Base-by-base conservation (phyloP, 2,329 filamentous ascomycete species). In the Hypoxylon rubiginosum region DNA sequence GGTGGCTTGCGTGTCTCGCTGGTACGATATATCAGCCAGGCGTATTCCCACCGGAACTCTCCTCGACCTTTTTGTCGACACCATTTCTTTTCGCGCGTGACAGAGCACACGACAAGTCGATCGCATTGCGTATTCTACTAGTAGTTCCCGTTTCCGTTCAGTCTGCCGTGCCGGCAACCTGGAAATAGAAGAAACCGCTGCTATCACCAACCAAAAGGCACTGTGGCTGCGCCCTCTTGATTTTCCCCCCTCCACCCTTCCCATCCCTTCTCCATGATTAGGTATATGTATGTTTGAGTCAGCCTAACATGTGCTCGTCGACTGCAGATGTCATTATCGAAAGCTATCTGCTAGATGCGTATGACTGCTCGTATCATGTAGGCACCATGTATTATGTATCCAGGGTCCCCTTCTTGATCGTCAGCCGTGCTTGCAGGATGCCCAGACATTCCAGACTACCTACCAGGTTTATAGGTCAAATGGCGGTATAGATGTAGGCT, bases 51-150 rank as follows among this genome's bases (percentile, higher is more conserved):
- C 39, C 39, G n/a, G 39, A 43, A n/a, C 19, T 60, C 39, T 45
- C 56, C 58, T 57, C 39, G n/a, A 9, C 26, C 43, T 43, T 41
- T 24, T 46, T 41, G 55, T 46, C 52, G 30, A n/a, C n/a, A 36
- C 41, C 30, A 49, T 43, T 54, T 26, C 45, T 26, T 30, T 52
- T 61, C 39, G 59, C 66, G 66, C 66, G 66, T 66, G 66, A 68
- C 28, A 41, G 10, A 57, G 52, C 63, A 54, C 61, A 59, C 41
- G 64, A 67, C 55, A 55, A 51, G 60, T 36, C 41, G 36, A 60
- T 61, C 56, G 48, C 52, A 59, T 67, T 13, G 39, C 48, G 34
- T 34, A 43, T 24, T 55, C 15, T 58, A 26, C 50, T 21, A n/a
- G 43, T 24, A 50, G 45, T 51, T 26, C 30, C 13, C n/a, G n/a